Base-by-base conservation (phyloP, 768 basidiomycete species). In the Kwoniella bestiolae region DNA sequence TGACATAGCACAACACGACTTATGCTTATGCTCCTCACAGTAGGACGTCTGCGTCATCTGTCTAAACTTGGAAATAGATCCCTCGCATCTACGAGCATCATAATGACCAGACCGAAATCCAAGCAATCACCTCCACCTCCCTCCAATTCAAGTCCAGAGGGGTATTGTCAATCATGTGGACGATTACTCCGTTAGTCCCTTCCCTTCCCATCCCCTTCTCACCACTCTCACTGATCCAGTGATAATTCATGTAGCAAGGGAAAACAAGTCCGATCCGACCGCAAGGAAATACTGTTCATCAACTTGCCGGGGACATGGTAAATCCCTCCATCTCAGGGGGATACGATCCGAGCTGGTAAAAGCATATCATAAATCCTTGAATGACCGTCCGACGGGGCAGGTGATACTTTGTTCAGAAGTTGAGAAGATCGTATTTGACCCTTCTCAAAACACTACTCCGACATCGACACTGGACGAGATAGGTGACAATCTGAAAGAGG, bases 201-300 rank as follows among this genome's bases (percentile, higher is more conserved):
- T n/a, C 34, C 55, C 2, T 41, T 41, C 5, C 2, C 38, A 41
- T 1, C 12, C 0, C 18, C 1, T 0, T 41, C 38, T 2, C 12
- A 41, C 18, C 0, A n/a, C n/a, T n/a, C n/a, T n/a, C n/a, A n/a
- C 0, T 41, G 38, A 41, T 18, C 38, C 18, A 4, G 38, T 0
- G 38, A 41, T 2, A 0, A 1, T 1, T 41, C 1, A 11, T 21
- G 23, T 26, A 66, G 71, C 67, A 3, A 35, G 29, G 5, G 67
- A 69, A 9, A 47, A 56, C 12, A 59, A 56, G 18, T 16, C 61
- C 25, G 56, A 56, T 52, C 55, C 69, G 0, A 74, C 72, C 32
- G 62, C 72, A 12, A 46, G 72, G n/a, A 74, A 71, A 64, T 74
- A 68, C 52, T 74, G 72, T 46, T 74, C 72, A 6, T 28, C 56